Conservation (phyloP, 208 protist genomes). For the Spironucleus salmonicida region DNA sequence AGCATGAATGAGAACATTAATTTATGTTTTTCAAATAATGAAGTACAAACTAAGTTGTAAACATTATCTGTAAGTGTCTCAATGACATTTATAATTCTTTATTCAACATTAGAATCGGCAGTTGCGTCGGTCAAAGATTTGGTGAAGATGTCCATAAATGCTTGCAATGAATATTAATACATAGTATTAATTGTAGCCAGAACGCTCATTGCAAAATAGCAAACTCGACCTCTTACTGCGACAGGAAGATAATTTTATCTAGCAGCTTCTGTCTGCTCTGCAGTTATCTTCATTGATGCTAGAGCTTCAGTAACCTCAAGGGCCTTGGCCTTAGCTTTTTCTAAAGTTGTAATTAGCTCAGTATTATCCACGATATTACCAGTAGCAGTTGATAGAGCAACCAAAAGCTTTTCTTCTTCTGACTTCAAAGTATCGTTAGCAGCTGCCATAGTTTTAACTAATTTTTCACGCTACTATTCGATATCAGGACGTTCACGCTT, state of each 20-base stretch:
- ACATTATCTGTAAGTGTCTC: constrained; percentile 76
- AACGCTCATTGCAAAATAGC: constrained; percentile 87
- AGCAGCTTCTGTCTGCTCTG: constrained; percentile 75
- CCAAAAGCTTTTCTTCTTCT: constrained; percentile 86
- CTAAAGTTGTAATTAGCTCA: constrained; percentile 85
- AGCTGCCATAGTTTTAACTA: constrained; percentile 83
- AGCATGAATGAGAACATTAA: constrained; percentile 85
- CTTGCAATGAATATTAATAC: constrained; percentile 94
- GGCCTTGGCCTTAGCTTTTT: constrained; percentile 87
- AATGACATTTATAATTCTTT: constrained; percentile 86
- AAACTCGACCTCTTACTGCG: constrained; percentile 77
- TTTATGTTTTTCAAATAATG: constrained; percentile 91
- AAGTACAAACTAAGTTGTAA: constrained; percentile 89
- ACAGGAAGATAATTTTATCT: constrained; percentile 76
- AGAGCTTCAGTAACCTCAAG: constrained; percentile 81
- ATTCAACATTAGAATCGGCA: constrained; percentile 58
- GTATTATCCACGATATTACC: constrained; percentile 93
- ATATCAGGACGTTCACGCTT: constrained; percentile 79
- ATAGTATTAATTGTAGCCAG: constrained; percentile 83
- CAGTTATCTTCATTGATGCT: constrained; percentile 70
- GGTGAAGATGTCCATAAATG: constrained; percentile 86
- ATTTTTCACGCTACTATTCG: constrained; percentile 70
- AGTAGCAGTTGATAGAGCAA: constrained; percentile 70
- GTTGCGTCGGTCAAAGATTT: constrained; percentile 73
- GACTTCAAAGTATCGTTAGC: constrained; percentile 80